A percentile compares a stretch with the other conserved stretches of the same genome.
These are phyloP conservation scores for Phlebiopsis gigantea DNA, from an alignment of 768 basidiomycete species.

Conservation along the genomic window DNA sequence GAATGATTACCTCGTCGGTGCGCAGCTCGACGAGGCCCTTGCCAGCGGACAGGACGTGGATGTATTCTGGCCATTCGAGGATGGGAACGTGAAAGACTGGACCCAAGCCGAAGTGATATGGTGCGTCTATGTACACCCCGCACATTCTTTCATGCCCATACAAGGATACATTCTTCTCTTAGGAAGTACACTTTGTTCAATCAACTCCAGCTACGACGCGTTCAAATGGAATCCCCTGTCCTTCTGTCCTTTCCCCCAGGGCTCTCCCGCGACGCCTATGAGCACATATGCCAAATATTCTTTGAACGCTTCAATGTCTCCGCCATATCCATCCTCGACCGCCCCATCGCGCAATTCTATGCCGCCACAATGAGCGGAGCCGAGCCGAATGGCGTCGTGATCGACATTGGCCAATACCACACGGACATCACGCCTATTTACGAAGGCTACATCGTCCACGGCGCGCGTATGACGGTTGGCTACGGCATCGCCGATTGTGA, in stretches of 20 bases:
- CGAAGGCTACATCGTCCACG: constrained; percentile 61
- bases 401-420: constrained; percentile 74
- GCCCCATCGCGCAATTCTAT: constrained; percentile 81
- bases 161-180: constrained; percentile 7
- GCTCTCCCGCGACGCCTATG: constrained; percentile 61
- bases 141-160: constrained; percentile 7
- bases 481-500: constrained; percentile 72
- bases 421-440: constrained; percentile 77
- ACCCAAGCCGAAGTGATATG: constrained; percentile 85
- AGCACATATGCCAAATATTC: constrained; percentile 76
- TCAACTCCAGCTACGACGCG: constrained; percentile 68
- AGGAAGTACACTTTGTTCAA: constrained; percentile 86
- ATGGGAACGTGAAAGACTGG: constrained; percentile 72
- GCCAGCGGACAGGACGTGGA: constrained; percentile 66
- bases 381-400: constrained; percentile 64
- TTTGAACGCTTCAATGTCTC: constrained; percentile 93
- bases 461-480: constrained; percentile 48
- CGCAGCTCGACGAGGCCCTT: constrained; percentile 75
- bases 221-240: constrained; percentile 84
- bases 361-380: constrained; percentile 44
- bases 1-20: constrained; percentile 79
- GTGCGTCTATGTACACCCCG: constrained; percentile 38
- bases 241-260: constrained; percentile 65
- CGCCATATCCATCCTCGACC: constrained; percentile 73
- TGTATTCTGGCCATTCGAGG: constrained; percentile 79